Evolutionary conservation across 108 stramenopile species (phyloP).

Genomic region (Cyclotella baltica): DNA sequence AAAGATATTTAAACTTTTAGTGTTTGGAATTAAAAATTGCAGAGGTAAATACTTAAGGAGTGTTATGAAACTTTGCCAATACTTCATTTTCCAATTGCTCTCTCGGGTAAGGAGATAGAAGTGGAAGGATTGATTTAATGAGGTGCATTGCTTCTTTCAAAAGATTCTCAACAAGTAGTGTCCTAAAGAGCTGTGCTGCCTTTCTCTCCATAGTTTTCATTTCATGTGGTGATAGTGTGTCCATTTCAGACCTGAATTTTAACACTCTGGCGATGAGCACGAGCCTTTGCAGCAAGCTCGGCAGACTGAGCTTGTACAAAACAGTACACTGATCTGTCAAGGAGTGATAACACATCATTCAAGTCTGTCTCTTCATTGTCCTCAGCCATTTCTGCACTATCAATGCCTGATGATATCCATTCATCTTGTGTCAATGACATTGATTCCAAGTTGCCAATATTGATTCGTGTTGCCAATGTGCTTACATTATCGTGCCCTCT

Average conservation of each 20-base stretch:
- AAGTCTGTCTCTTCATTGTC: slow-evolving; percentile 9
- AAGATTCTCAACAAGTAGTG: slow-evolving; percentile 35
- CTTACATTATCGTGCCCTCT: background rate
- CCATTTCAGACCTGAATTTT: slow-evolving; percentile 28
- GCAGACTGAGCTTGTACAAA: slow-evolving; percentile 43
- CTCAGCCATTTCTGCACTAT: slow-evolving; percentile 53
- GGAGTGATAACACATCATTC: background rate
- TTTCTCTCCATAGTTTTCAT: slow-evolving; percentile 22
- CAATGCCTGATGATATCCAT: slow-evolving; percentile 44
- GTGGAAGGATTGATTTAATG: background rate
- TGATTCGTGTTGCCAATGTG: slow-evolving; percentile 42
- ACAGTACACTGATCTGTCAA: slow-evolving; percentile 47
- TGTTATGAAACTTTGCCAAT: slow-evolving; percentile 12
- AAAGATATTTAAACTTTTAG: too few species aligned
- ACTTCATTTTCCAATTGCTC: slow-evolving; percentile 12
- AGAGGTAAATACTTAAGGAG: too few species aligned
- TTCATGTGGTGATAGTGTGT: background rate
- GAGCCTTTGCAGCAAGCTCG: slow-evolving; percentile 41
- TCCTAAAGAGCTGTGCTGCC: slow-evolving; percentile 30
- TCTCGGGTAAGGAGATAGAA: slow-evolving; percentile 18
- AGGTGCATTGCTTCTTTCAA: slow-evolving; percentile 11
- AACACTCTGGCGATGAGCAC: slow-evolving; percentile 41
- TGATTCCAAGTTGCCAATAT: slow-evolving; percentile 45
- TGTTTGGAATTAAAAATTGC: too few species aligned
- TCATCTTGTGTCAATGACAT: slow-evolving; percentile 59